Percentiles rank a stretch among this genome's conserved stretches.
These are phyloP conservation scores for Arthrobotrys megalospora DNA, from an alignment of 2,329 filamentous ascomycete genomes.

Conservation along the genomic window DNA sequence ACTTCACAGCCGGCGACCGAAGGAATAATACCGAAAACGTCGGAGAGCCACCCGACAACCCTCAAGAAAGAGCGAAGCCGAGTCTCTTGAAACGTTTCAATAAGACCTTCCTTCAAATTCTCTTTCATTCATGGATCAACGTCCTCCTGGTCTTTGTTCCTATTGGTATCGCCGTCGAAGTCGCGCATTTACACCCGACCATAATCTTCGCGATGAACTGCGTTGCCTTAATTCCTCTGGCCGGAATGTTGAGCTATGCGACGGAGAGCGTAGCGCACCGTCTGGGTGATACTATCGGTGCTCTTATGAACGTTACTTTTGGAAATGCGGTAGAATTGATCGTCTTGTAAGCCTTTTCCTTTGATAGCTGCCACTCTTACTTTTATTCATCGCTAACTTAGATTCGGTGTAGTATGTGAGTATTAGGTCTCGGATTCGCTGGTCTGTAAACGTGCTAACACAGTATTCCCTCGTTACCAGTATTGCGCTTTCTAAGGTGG, in stretches of 20 bases:
- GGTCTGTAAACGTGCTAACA: conserved; percentile 63
- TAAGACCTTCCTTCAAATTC: conserved; percentile 67
- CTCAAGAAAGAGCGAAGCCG: conserved; percentile 52
- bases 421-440: neutral
- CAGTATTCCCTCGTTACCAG: conserved; percentile 68
- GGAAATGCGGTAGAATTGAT: conserved; percentile 85
- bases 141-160: conserved; percentile 83
- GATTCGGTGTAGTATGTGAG: conserved; percentile 48
- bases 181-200: conserved; percentile 72
- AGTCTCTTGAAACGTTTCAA: conserved; percentile 60
- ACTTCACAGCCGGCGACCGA: conserved; percentile 51
- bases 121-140: conserved; percentile 84
- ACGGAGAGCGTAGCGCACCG: conserved; percentile 82
- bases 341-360: conserved; percentile 74
- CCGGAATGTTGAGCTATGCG: conserved; percentile 79
- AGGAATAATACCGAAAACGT: conserved; percentile 55
- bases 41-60: conserved; percentile 59
- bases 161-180: conserved; percentile 78
- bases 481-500: conserved; percentile 80
- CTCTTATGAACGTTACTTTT: conserved; percentile 82
- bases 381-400: conserved; percentile 58
- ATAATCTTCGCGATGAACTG: conserved; percentile 82
- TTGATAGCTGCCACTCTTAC: neutral
- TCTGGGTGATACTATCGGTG: conserved; percentile 80
- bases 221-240: conserved; percentile 81